Base-by-base conservation (phyloP, 768 basidiomycete genomes). In the Amanita exitialis region DNA sequence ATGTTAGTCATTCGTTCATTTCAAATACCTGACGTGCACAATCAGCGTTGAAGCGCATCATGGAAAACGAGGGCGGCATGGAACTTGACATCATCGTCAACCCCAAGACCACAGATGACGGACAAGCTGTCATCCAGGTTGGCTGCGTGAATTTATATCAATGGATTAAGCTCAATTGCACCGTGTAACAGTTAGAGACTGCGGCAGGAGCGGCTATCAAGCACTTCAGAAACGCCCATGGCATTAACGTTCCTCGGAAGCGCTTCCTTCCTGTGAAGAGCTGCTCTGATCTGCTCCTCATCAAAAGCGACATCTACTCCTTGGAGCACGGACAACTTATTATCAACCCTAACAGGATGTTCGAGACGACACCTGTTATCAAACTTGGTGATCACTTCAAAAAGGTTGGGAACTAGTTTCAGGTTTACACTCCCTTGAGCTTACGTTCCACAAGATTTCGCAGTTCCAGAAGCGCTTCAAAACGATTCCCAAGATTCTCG, bases 361-460 rank as follows among this genome's bases (percentile, higher is more conserved):
- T 93, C 61, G 80, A 77, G 61, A 86, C 80, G 16, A 84, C 90
- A 23, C 95, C 93, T n/a, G 91, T 95, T 44, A 89, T 97, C 77
- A 96, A 96, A 73, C 79, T 96, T 44, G 92, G 93, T 41, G 90
- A 93, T 66, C 87, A 89, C 65, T 96, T 98, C 81, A 96, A 94
- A 78, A 94, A 90, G 80, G 87, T 89, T 50, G 43, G 66, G 16
- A 28, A 28, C 28, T 15, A 52, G 13, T 25, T 41, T 13, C 32
- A 39, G 23, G 20, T 37, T n/a, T 23, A 9, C 8, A 27, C 39
- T 10, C 48, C n/a, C 35, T 23, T 37, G 12, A 37, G 37, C 44
- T 32, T 34, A 35, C 3, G n/a, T 27, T 18, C n/a, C 6, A 10
- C 20, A 53, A 83, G 83, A 86, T 90, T 53, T 79, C 80, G 58